Conservation (phyloP, 148 eudicot species). For the Dysphania ambrosioides region DNA sequence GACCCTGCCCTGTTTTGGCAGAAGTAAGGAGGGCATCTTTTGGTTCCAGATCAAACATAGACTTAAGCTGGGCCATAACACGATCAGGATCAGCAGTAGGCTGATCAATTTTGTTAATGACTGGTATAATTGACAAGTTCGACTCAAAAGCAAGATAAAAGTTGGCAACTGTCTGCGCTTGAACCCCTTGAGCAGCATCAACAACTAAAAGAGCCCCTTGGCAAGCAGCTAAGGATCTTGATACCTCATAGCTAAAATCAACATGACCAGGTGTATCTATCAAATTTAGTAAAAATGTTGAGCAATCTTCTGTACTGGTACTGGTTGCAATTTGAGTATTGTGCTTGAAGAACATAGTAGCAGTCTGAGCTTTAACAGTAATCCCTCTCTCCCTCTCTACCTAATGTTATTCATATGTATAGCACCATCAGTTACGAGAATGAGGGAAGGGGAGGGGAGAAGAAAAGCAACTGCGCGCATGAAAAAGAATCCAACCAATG, state of each 20-base stretch:
- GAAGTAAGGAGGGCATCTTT: constrained; percentile 75
- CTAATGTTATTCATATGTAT: constrained; percentile 36
- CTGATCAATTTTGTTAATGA: constrained; percentile 95
- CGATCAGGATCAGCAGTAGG: constrained; percentile 98
- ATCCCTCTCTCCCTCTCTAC: constrained; percentile 99
- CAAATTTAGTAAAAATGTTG: constrained; percentile 61
- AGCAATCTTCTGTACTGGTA: constrained; percentile 24
- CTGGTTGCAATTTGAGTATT: constrained; percentile 31
- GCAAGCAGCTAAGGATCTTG: constrained; percentile 98
- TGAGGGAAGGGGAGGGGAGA: neutral
- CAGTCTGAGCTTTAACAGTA: constrained; percentile 98
- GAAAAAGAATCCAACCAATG: neutral
- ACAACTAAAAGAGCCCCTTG: constrained; percentile 96
- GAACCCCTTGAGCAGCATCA: constrained; percentile 99
- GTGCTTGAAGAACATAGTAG: constrained; percentile 79
- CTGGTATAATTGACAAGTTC: constrained; percentile 73
- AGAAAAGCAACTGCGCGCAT: neutral
- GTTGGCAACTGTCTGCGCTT: constrained; percentile 99
- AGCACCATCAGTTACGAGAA: constrained; percentile 5
- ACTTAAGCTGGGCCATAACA: constrained; percentile 80
- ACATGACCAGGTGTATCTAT: constrained; percentile 98
- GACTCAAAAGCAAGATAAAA: constrained; percentile 97
- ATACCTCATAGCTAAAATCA: constrained; percentile 97
- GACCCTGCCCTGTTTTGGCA: constrained; percentile 95
- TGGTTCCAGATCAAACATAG: constrained; percentile 94